These are phyloP conservation scores for Euphorbia pulcherrima DNA, from an alignment of 345 rosid species.

Conservation along the genomic window DNA sequence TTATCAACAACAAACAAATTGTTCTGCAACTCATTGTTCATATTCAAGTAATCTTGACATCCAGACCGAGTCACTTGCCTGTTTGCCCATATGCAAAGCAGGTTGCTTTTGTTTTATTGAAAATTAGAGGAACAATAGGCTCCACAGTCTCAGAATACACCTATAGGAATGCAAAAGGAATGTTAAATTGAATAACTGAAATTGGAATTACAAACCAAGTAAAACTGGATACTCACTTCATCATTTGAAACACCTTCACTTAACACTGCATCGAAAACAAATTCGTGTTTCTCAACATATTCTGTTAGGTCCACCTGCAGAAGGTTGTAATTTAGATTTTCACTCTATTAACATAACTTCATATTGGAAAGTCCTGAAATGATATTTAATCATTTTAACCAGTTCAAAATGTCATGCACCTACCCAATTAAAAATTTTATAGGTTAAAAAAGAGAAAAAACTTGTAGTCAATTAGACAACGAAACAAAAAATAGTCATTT, in stretches of 20 bases:
- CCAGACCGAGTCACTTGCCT: slow-evolving; percentile 28
- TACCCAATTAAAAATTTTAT: neutral
- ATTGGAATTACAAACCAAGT: neutral
- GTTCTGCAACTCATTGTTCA: neutral
- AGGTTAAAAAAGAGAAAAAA: neutral
- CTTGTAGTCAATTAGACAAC: neutral
- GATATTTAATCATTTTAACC: neutral
- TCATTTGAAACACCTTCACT: slow-evolving; percentile 50
- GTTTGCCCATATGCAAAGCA: slow-evolving; percentile 67
- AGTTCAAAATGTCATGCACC: neutral
- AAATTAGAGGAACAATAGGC: slow-evolving; percentile 52
- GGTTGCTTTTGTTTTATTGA: slow-evolving; percentile 54
- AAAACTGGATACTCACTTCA: slow-evolving; percentile 32
- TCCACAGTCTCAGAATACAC: slow-evolving; percentile 55
- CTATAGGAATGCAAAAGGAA: slow-evolving; percentile 19
- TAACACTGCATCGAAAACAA: slow-evolving; percentile 54
- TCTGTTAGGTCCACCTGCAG: slow-evolving; percentile 57
- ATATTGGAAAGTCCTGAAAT: neutral
- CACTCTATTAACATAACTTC: neutral
- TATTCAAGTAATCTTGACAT: neutral
- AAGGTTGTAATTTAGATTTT: neutral
- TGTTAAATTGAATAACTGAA: slow-evolving; percentile 13
- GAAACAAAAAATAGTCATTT: neutral
- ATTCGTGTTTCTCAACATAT: slow-evolving; percentile 60
- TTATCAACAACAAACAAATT: neutral